Base-by-base conservation (phyloP, 352 stramenopile genomes). In the Pythium periplocum region DNA sequence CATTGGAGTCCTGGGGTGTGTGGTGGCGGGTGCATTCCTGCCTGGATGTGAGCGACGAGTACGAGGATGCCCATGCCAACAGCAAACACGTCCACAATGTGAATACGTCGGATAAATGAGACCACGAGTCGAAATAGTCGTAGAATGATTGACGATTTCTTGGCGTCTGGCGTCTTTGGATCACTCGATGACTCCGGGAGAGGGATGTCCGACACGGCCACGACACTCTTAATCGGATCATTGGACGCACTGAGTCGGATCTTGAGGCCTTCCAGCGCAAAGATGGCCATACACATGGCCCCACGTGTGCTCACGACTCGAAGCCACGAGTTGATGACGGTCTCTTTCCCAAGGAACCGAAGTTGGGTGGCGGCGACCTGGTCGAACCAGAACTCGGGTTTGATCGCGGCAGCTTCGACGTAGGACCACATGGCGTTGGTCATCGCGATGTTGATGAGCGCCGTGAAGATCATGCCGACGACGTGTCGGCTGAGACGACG, bases 181-280 rank as follows among this genome's bases (percentile, higher is more conserved):
- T 26, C 17, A 26, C 17, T 26, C 17, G 17, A 26, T 26, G 17
- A 26, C 17, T 26, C 17, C 17, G 17, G 17, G 48, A 2, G 48
- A 9, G n/a, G 48, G 34, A 44, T 48, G 4, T 9, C 4, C 6
- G 33, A 32, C 11, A 36, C 11, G 26, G 41, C 41, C 35, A 46
- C 26, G 17, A 57, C 36, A 1, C n/a, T 11, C 31, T 8, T 2
- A 4, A 32, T 42, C 5, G 10, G 38, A 7, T 39, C 36, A 30
- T 11, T 6, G 7, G 37, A 10, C 6, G 5, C 26, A 36, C 45
- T 45, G 31, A 62, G 40, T 9, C 52, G 51, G 7, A 41, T 30
- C 6, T 62, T 62, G 26, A 62, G 26, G 1, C 48, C 43, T 35
- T 61, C 55, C 3, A 55, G 40, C 8, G 38, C 55, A 1, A 62